These are phyloP conservation scores for Neurospora terricola DNA, from an alignment of 495 filamentous ascomycete genomes.

Conservation along the genomic window DNA sequence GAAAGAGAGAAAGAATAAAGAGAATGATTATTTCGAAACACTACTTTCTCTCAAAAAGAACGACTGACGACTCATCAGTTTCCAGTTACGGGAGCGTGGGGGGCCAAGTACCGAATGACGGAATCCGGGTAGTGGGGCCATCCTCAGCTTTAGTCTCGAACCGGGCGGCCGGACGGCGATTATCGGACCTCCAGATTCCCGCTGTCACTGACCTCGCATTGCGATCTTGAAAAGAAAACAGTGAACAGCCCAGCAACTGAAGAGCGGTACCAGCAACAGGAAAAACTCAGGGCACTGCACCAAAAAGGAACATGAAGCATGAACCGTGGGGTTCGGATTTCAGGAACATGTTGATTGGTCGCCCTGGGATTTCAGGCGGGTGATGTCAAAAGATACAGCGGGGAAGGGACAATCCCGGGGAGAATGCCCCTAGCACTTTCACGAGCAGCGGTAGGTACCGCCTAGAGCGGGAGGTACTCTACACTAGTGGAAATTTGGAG, in stretches of 20 bases:
- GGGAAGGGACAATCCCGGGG: not conserved
- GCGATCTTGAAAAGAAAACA: not conserved
- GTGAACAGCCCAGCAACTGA: not conserved
- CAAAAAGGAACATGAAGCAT: not conserved
- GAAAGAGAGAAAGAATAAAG: not conserved
- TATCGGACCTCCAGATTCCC: not conserved
- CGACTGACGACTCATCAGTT: not conserved
- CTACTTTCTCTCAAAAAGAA: not conserved
- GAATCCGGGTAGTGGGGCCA: not conserved
- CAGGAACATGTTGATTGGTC: not conserved
- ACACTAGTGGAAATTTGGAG: not conserved
- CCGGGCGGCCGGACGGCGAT: not conserved
- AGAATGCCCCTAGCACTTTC: not conserved
- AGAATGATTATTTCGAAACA: not conserved
- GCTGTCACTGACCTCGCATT: not conserved
- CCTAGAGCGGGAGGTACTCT: not conserved
- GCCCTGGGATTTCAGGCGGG: not conserved
- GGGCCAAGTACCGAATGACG: not conserved
- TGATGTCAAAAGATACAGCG: conserved; percentile 1
- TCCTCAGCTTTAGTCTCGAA: not conserved
- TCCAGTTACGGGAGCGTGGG: not conserved
- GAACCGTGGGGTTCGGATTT: not conserved
- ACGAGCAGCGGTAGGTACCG: not conserved
- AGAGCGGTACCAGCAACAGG: not conserved
- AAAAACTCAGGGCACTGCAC: not conserved